Evolutionary conservation across 306 rosid species (phyloP).

Genomic region (Sphenostylis stenocarpa): DNA sequence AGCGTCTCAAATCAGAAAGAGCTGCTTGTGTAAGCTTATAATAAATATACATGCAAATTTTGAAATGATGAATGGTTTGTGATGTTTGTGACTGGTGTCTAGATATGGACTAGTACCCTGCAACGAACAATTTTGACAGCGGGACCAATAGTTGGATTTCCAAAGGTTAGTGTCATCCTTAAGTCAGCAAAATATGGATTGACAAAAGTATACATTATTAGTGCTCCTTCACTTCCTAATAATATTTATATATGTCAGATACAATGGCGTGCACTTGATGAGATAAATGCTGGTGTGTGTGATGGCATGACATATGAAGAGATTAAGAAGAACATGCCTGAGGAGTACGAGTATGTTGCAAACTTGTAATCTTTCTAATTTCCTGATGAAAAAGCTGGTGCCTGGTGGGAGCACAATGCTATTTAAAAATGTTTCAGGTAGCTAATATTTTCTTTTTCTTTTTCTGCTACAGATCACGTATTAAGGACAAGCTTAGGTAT

Average conservation of each 20-base stretch:
- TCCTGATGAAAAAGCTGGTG: constrained; percentile 8
- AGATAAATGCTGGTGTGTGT: constrained; percentile 90
- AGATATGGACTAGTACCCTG: constrained; percentile 99
- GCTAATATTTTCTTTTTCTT: neutral
- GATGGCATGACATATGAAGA: constrained; percentile 98
- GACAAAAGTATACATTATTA: neutral
- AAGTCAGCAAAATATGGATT: constrained; percentile 14
- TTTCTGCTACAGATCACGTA: constrained; percentile 62
- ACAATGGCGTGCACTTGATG: constrained; percentile 98
- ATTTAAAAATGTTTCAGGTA: constrained; percentile 1
- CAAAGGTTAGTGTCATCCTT: constrained; percentile 66
- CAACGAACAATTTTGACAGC: constrained; percentile 96
- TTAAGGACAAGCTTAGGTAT: constrained; percentile 89
- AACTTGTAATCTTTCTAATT: constrained; percentile 27
- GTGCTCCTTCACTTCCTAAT: neutral
- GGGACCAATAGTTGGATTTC: constrained; percentile 81
- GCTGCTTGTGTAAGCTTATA: constrained; percentile 89
- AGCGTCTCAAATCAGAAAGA: constrained; percentile 89
- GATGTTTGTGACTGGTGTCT: constrained; percentile 31
- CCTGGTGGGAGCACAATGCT: neutral
- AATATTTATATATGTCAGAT: constrained; percentile 50
- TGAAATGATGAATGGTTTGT: constrained; percentile 29
- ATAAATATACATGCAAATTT: neutral
- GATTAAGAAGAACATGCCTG: constrained; percentile 95
- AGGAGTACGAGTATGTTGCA: constrained; percentile 78